Conservation (phyloP, 768 basidiomycete genomes). For the Daedalea quercina region DNA sequence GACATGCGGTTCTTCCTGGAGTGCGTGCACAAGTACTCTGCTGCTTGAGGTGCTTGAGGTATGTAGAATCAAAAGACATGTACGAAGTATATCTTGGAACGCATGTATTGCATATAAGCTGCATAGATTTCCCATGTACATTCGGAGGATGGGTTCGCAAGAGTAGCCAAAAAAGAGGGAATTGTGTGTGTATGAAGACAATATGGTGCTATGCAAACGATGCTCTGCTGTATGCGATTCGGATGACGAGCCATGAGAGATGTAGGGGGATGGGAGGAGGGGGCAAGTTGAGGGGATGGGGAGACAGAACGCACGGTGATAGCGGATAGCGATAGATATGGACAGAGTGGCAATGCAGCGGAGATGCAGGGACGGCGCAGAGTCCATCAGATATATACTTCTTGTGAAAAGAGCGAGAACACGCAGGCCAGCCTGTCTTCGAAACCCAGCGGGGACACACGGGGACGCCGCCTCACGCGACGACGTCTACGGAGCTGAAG, state of each 20-base stretch:
- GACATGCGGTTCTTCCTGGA: conserved; percentile 89
- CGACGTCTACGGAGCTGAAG: conserved; percentile 81
- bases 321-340: conserved; percentile 17
- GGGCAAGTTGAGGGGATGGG: background rate
- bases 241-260: background rate
- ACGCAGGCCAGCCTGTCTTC: background rate
- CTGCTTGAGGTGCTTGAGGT: no score
- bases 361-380: background rate
- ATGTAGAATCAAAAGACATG: no score
- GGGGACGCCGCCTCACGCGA: conserved; percentile 42
- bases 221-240: background rate
- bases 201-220: background rate
- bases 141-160: background rate
- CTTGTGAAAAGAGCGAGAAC: background rate
- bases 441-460: background rate
- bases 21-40: conserved; percentile 80
- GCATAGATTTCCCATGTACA: background rate
- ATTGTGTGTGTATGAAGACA: background rate
- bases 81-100: background rate
- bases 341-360: conserved; percentile 15
- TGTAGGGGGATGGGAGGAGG: background rate
- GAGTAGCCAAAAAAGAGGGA: background rate
- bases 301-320: background rate
- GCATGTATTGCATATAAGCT: background rate
- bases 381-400: background rate